Conservation (phyloP, 768 basidiomycete genomes). For the Solioccasus polychromus region DNA sequence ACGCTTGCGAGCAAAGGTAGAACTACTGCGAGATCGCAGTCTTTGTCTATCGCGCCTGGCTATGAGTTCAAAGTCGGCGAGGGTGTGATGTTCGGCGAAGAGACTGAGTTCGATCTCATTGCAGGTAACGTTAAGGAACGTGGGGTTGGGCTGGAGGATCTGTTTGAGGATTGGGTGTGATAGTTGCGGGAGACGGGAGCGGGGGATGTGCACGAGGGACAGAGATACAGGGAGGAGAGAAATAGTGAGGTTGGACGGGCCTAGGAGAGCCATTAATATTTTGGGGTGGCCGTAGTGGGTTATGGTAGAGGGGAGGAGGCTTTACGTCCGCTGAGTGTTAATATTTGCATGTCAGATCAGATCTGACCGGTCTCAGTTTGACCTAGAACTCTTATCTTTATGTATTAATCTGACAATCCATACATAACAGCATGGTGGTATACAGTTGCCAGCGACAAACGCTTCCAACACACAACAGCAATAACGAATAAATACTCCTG, state of each 20-base stretch:
- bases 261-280: slow-evolving; percentile 24
- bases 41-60: slow-evolving; percentile 55
- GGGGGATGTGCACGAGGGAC: slow-evolving; percentile 72
- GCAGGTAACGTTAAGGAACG: slow-evolving; percentile 72
- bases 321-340: slow-evolving; percentile 6
- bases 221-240: slow-evolving; percentile 69
- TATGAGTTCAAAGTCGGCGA: slow-evolving; percentile 59
- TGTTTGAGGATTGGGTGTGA: slow-evolving; percentile 64
- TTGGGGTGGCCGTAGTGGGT: slow-evolving; percentile 4
- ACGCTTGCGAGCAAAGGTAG: slow-evolving; percentile 29
- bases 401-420: no score
- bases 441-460: slow-evolving; percentile 3
- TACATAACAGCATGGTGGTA: no score
- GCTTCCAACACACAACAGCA: slow-evolving; percentile 30
- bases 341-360: slow-evolving; percentile 15
- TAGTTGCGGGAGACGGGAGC: slow-evolving; percentile 57
- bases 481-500: slow-evolving; percentile 34
- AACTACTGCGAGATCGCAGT: slow-evolving; percentile 41
- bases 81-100: slow-evolving; percentile 59
- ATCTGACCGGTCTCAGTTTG: slow-evolving; percentile 3
- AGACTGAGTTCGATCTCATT: slow-evolving; percentile 78
- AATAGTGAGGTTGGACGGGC: slow-evolving; percentile 49
- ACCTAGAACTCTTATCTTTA: slow-evolving; percentile 21
- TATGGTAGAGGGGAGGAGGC: slow-evolving; percentile 7
- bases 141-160: slow-evolving; percentile 62